A percentile compares a stretch with the other conserved stretches of the same genome.
phyloP scores from a whole-genome alignment of 2,329 filamentous ascomycete species.

The Fusarium redolens region DNA sequence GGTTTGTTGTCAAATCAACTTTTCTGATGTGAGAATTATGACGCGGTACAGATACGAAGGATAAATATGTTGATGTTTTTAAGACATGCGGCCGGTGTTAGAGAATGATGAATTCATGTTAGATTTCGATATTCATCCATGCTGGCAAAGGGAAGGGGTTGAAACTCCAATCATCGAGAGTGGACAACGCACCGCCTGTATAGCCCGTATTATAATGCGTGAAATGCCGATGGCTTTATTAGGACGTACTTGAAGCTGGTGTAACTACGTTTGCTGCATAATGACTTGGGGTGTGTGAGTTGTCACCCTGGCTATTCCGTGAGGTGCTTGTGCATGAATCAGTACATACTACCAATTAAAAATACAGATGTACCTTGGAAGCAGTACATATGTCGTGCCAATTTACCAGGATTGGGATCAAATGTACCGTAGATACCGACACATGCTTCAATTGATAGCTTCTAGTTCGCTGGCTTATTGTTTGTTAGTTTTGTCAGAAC shows the following conservation, averaged over 20 bases:
- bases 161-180: slow-evolving; percentile 12
- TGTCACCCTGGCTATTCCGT: slow-evolving; percentile 22
- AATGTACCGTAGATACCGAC: not conserved
- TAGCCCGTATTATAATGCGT: slow-evolving; percentile 7
- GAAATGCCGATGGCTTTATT: not conserved
- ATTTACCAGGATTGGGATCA: not conserved
- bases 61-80: not conserved
- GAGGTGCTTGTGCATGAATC: slow-evolving; percentile 5
- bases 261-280: not conserved
- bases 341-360: not conserved
- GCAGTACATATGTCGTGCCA: not conserved
- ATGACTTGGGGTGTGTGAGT: slow-evolving; percentile 19
- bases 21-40: not conserved
- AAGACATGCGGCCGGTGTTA: not conserved
- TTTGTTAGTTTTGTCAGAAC: not conserved
- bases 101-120: not conserved
- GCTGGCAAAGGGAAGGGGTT: not conserved
- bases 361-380: not conserved
- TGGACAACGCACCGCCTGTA: slow-evolving; percentile 9
- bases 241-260: not conserved
- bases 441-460: not conserved
- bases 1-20: not conserved
- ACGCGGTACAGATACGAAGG: not conserved
- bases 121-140: not conserved
- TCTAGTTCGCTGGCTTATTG: not conserved